These are phyloP conservation scores for Neopestalotiopsis sp. DNA, from an alignment of 2,329 filamentous ascomycete species.

Conservation along the genomic window DNA sequence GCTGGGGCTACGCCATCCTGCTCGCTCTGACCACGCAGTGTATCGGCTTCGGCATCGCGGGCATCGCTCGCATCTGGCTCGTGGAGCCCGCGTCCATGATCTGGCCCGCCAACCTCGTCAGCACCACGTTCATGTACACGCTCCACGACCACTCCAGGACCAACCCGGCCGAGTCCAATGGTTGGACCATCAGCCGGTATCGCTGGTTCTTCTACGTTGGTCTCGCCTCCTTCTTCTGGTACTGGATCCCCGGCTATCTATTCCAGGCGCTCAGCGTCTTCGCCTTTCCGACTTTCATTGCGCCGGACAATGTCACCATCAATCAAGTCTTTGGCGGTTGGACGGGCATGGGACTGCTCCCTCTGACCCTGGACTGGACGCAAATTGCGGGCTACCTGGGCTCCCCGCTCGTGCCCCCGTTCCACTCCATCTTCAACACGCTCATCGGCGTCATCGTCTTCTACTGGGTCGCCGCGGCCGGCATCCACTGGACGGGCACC, in stretches of 20 bases:
- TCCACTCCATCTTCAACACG: slow-evolving; percentile 63
- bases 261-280: slow-evolving; percentile 67
- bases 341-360: slow-evolving; percentile 64
- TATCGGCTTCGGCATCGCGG: slow-evolving; percentile 69
- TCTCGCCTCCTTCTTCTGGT: slow-evolving; percentile 59
- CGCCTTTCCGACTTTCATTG: slow-evolving; percentile 64
- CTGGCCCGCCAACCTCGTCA: slow-evolving; percentile 66
- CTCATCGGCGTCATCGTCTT: slow-evolving; percentile 57
- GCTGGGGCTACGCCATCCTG: slow-evolving; percentile 64
- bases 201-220: slow-evolving; percentile 62
- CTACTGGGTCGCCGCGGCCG: slow-evolving; percentile 46
- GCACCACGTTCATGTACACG: slow-evolving; percentile 66
- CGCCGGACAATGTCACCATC: slow-evolving; percentile 61
- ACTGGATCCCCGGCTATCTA: slow-evolving; percentile 68
- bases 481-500: slow-evolving; percentile 32
- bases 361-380: slow-evolving; percentile 62
- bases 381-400: slow-evolving; percentile 53
- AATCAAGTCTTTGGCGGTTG: slow-evolving; percentile 67
- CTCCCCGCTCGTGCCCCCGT: slow-evolving; percentile 57
- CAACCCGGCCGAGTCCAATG: slow-evolving; percentile 56
- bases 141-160: slow-evolving; percentile 65
- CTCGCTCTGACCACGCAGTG: slow-evolving; percentile 66
- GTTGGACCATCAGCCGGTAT: slow-evolving; percentile 65
- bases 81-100: slow-evolving; percentile 68
- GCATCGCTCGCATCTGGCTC: slow-evolving; percentile 63